phyloP scores from a whole-genome alignment of 257 asterid genomes.

The Jacaranda mimosifolia region DNA sequence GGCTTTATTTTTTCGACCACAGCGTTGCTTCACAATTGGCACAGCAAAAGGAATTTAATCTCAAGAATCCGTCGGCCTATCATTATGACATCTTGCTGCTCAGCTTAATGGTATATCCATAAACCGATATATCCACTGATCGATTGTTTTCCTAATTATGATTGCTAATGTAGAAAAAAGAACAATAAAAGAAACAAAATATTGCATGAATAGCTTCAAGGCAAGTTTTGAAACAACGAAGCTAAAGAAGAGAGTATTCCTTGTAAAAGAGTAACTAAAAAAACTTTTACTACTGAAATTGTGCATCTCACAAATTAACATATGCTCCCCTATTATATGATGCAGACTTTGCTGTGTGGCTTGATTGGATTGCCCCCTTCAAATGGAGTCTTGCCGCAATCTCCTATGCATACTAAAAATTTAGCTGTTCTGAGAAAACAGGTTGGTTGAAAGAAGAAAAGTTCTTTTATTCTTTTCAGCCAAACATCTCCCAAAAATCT shows the following conservation, averaged over 20 bases:
- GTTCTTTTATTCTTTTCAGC: no score
- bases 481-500: not conserved
- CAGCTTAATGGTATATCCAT: constrained; percentile 60
- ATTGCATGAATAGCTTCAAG: not conserved
- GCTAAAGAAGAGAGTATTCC: no score
- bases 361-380: constrained; percentile 72
- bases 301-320: no score
- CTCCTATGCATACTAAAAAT: constrained; percentile 74
- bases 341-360: constrained; percentile 69
- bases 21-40: constrained; percentile 69
- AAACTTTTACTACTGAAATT: no score
- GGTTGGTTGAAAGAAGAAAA: constrained; percentile 18
- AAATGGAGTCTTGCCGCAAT: constrained; percentile 74
- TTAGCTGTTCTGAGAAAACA: constrained; percentile 59
- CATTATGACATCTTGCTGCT: constrained; percentile 67
- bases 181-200: no score
- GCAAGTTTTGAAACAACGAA: no score
- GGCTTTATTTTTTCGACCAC: constrained; percentile 73
- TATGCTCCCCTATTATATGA: no score
- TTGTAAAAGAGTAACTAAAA: no score
- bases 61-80: constrained; percentile 67
- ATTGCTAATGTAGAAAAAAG: no score
- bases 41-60: constrained; percentile 70
- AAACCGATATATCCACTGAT: not conserved
- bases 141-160: not conserved